phyloP scores from a whole-genome alignment of 1,284 basidiomycete species.

The Xanthoconium separans region DNA sequence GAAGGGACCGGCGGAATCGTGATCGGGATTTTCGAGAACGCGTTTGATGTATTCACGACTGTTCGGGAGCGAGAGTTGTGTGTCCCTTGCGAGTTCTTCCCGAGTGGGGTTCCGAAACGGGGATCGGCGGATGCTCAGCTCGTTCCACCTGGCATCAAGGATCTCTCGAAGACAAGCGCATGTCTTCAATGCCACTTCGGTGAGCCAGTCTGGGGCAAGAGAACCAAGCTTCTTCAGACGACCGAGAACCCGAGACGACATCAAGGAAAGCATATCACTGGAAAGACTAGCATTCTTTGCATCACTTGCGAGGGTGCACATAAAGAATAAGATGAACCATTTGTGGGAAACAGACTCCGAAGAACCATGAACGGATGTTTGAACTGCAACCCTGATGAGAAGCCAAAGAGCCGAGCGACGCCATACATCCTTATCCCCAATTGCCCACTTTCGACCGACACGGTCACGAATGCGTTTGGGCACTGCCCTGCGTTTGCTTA shows the following conservation, averaged over 20 bases:
- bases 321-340: neutral
- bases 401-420: neutral
- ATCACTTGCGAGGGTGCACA: neutral
- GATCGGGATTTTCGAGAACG: slow-evolving; percentile 1
- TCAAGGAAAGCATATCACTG: slow-evolving; percentile 31
- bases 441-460: neutral
- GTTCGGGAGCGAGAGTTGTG: slow-evolving; percentile 27
- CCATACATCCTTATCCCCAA: neutral
- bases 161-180: neutral
- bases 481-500: neutral
- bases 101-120: slow-evolving; percentile 24
- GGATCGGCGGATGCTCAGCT: neutral
- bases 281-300: slow-evolving; percentile 18
- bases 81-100: slow-evolving; percentile 28
- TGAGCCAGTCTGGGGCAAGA: slow-evolving; percentile 7
- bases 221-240: slow-evolving; percentile 36
- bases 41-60: slow-evolving; percentile 6
- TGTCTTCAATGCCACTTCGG: slow-evolving; percentile 1
- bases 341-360: neutral
- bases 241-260: slow-evolving; percentile 30
- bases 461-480: neutral
- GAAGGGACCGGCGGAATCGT: slow-evolving; percentile 4
- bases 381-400: neutral
- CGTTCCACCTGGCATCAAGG: slow-evolving; percentile 2
- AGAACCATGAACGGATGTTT: neutral